Base-by-base conservation (phyloP, 208 protist genomes). In the Trypanosoma conorhini region DNA sequence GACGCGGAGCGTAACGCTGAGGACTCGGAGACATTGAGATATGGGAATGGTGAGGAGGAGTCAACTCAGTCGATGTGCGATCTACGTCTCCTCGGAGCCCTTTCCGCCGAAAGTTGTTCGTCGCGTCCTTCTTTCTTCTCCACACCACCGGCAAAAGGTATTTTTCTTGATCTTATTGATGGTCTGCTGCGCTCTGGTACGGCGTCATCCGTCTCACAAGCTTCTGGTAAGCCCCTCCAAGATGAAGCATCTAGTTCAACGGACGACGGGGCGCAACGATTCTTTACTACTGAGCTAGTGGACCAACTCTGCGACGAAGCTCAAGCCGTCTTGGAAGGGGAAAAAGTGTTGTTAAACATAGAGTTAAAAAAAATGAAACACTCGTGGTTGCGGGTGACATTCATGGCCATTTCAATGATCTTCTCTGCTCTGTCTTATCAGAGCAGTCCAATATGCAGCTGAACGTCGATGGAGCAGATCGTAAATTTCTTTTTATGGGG, bases 401-500 rank as follows among this genome's bases (percentile, higher is more conserved):
- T 56, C 87, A 94, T 69, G 91, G 91, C 30, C 81, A 93, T 68
- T 85, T 96, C 67, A 70, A 75, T 40, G 89, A 92, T 63, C 71
- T 96, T n/a, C 76, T 80, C 79, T 67, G 55, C 33, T 77, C 74
- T 50, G 76, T 96, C 63, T 78, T 96, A 26, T 70, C 76, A 33
- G 71, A 83, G 54, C 72, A 85, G 58, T 64, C 28, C 10, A 62
- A 66, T 50, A 52, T 50, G 1, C 40, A 67, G 2, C 5, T 62
- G 30, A 65, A 67, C 59, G 57, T 66, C 4, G 30, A 54, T 40
- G 67, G 70, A 62, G 22, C 42, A 10, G 72, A 79, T 62, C 68
- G 77, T 35, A 77, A 62, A 60, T 91, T 92, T 64, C 86, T 99
- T 28, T 99, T 99, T 86, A 86, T 99, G 21, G 99, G 98, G 21